Conservation (phyloP, 1,284 basidiomycete genomes). For the Sanguinoderma infundibulare region DNA sequence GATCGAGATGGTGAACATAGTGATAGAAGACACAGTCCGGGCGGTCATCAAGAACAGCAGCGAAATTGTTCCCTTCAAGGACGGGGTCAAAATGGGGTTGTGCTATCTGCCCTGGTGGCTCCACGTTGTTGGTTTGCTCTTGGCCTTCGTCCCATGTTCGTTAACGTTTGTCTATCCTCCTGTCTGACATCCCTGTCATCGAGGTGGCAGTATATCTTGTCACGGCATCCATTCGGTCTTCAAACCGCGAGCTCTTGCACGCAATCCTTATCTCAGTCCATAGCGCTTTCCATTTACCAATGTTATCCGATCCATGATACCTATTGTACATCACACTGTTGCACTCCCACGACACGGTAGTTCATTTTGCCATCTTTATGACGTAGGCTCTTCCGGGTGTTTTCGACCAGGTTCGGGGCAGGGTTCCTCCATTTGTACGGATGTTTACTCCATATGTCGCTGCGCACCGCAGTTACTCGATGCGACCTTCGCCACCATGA, state of each 20-base stretch:
- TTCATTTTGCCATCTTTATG: neutral
- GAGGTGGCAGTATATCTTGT: neutral
- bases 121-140: neutral
- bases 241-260: neutral
- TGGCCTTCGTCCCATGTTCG: neutral
- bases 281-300: conserved; percentile 6
- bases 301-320: neutral
- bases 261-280: conserved; percentile 5
- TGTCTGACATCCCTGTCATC: neutral
- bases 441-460: neutral
- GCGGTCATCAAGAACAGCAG: conserved; percentile 83
- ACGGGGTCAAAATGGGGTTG: no score
- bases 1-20: conserved; percentile 67
- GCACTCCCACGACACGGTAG: neutral
- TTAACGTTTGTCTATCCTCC: neutral
- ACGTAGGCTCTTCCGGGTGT: neutral
- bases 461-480: neutral
- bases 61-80: conserved; percentile 79
- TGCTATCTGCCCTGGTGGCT: no score
- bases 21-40: conserved; percentile 77
- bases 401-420: neutral
- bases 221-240: neutral
- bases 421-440: neutral
- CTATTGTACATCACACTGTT: conserved; percentile 13
- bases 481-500: neutral